Evolutionary conservation across 2,329 filamentous ascomycete genomes (phyloP).

Genomic region (Aspergillus ibericus): DNA sequence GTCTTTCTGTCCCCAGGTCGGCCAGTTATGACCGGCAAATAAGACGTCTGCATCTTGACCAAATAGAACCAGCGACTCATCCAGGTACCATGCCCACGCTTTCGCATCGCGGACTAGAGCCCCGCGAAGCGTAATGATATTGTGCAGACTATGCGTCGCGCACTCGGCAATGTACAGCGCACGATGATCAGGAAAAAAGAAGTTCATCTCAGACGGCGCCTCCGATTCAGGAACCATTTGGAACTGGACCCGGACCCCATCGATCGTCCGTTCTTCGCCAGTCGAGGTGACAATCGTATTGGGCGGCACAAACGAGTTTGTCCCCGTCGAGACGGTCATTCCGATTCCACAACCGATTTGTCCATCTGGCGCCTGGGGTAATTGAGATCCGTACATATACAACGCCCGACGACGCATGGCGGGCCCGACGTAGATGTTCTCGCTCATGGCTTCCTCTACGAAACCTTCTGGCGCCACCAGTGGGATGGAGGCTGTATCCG

Average conservation of each 20-base stretch:
- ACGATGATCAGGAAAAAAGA: slow-evolving; percentile 40
- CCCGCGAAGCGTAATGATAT: slow-evolving; percentile 45
- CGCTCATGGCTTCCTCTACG: slow-evolving; percentile 39
- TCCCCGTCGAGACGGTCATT: slow-evolving; percentile 31
- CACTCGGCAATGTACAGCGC: slow-evolving; percentile 43
- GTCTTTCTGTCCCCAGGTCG: slow-evolving; percentile 39
- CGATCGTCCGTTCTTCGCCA: slow-evolving; percentile 32
- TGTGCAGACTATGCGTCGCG: slow-evolving; percentile 45
- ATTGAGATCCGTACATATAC: slow-evolving; percentile 43
- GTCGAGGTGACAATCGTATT: slow-evolving; percentile 34
- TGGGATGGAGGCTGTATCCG: not conserved
- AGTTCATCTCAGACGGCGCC: slow-evolving; percentile 46
- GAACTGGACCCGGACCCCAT: slow-evolving; percentile 42
- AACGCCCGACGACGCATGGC: slow-evolving; percentile 42
- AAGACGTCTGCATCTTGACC: slow-evolving; percentile 34
- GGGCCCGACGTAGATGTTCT: slow-evolving; percentile 42
- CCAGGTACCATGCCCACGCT: slow-evolving; percentile 42
- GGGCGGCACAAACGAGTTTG: slow-evolving; percentile 36
- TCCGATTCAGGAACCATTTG: slow-evolving; percentile 46
- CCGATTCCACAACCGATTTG: slow-evolving; percentile 44
- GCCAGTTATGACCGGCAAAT: slow-evolving; percentile 45
- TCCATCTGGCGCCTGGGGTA: slow-evolving; percentile 30
- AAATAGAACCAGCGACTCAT: slow-evolving; percentile 42
- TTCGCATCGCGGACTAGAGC: slow-evolving; percentile 45
- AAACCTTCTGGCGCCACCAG: slow-evolving; percentile 43